Conservation (phyloP, 2,329 filamentous ascomycete genomes). For the Magnaporthiopsis incrustans region DNA sequence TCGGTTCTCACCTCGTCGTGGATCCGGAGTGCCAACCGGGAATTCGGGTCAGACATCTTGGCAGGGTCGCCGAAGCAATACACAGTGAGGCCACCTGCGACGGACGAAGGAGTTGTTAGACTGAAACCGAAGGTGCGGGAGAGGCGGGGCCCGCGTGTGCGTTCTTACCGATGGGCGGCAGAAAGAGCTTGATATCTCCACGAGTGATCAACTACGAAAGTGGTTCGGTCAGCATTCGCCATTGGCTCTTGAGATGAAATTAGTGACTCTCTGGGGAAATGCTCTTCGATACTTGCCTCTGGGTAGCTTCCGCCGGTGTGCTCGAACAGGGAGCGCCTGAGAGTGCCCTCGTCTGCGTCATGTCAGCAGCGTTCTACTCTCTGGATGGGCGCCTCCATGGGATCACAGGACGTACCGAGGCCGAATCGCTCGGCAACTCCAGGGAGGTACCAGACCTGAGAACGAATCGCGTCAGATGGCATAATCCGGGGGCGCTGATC, state of each 20-base stretch:
- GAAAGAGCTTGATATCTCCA: slow-evolving; percentile 87
- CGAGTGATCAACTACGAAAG: slow-evolving; percentile 68
- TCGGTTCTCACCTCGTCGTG: slow-evolving; percentile 49
- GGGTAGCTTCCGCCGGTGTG: slow-evolving; percentile 95
- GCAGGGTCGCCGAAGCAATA: slow-evolving; percentile 95
- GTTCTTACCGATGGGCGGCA: slow-evolving; percentile 73
- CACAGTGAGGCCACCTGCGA: slow-evolving; percentile 72
- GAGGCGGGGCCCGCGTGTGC: background rate
- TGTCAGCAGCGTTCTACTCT: slow-evolving; percentile 13
- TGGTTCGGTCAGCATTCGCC: background rate
- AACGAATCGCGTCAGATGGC: background rate
- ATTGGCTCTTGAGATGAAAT: too few species aligned
- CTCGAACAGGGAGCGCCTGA: slow-evolving; percentile 85
- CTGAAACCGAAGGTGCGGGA: too few species aligned
- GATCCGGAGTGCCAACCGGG: slow-evolving; percentile 73
- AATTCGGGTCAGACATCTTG: slow-evolving; percentile 83
- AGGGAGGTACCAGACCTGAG: slow-evolving; percentile 67
- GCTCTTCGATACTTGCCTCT: slow-evolving; percentile 41
- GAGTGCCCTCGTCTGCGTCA: slow-evolving; percentile 64
- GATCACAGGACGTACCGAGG: slow-evolving; percentile 53
- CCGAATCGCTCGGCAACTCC: slow-evolving; percentile 89
- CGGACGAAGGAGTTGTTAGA: too few species aligned
- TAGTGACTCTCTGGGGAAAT: background rate
- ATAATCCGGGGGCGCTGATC: too few species aligned
- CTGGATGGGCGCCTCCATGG: background rate